Base-by-base conservation (phyloP, 2,329 filamentous ascomycete genomes). In the Parascedosporium putredinis region DNA sequence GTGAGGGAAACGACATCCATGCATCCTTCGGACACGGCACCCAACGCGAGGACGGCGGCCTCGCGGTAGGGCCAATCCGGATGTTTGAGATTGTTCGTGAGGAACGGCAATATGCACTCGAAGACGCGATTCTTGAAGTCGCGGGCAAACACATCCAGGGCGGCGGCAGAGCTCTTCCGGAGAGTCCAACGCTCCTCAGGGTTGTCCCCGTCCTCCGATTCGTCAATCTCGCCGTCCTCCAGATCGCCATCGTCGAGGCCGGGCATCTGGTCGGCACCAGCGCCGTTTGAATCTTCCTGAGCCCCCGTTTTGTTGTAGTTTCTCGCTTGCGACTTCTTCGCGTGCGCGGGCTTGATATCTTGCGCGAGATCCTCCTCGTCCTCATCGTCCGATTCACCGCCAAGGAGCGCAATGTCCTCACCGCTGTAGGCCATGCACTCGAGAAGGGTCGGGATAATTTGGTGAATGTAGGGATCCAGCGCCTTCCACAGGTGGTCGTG, bases 381-480 rank as follows among this genome's bases (percentile, higher is more conserved):
- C 40, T 93, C 93, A 62, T 97, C 90, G 56, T 91, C 85, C 18
- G 84, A 87, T 54, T 88, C 88, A 8, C 83, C 86, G 54, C 90
- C 89, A 6, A 97, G 72, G 47, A 89, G 74, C 29, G 87, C 76
- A 57, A 95, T 93, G 56, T 97, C 93, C 57, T 98, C 93, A 55
- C 93, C 88, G 59, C 86, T 87, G 64, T 97, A 98, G 1, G 97
- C 82, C 91, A 98, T 98, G 62, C 88, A 94, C 56, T 93, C 82
- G 6, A 98, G 76, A 47, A 98, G 71, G 1, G 96, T 86, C 0
- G 93, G 93, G 25, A 98, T 84, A 55, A 97, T 91, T 64, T 86
- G 87, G 56, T 78, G 68, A 50, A 97, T 78, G 61, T 87, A 87
- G 0, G 89, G 89, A 7, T 77, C 81, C 43, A 98, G 72, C 1